phyloP scores from a whole-genome alignment of 306 rosid species.

The Corylus avellana region DNA sequence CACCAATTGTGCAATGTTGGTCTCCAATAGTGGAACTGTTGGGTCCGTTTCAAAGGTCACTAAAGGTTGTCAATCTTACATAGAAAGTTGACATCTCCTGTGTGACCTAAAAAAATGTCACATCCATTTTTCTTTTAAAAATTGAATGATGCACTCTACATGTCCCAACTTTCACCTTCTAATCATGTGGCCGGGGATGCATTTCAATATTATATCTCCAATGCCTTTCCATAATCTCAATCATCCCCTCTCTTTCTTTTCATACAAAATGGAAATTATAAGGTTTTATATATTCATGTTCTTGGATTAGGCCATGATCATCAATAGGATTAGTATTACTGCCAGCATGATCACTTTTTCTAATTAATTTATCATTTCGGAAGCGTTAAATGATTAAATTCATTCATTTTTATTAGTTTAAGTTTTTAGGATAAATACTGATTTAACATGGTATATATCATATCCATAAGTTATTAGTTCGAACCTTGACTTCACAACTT shows the following conservation, averaged over 20 bases:
- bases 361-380: too few relatives aligned
- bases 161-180: slow-evolving; percentile 12
- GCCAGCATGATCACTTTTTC: too few relatives aligned
- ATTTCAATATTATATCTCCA: not conserved
- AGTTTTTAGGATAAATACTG: too few relatives aligned
- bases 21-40: slow-evolving; percentile 18
- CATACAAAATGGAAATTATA: not conserved
- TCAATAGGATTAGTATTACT: too few relatives aligned
- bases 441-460: too few relatives aligned
- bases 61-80: slow-evolving; percentile 7
- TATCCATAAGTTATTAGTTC: too few relatives aligned
- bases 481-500: too few relatives aligned
- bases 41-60: slow-evolving; percentile 29
- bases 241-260: not conserved
- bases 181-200: not conserved
- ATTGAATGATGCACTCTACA: slow-evolving; percentile 4
- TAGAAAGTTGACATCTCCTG: slow-evolving; percentile 23
- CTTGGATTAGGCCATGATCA: too few relatives aligned
- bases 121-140: not conserved
- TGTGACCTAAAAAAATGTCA: slow-evolving; percentile 28
- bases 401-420: too few relatives aligned
- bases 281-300: too few relatives aligned
- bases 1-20: slow-evolving; percentile 18
- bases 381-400: too few relatives aligned
- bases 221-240: not conserved